phyloP scores from a whole-genome alignment of 164 flowering plant species.

The grape (Vitis vinifera) region DNA sequence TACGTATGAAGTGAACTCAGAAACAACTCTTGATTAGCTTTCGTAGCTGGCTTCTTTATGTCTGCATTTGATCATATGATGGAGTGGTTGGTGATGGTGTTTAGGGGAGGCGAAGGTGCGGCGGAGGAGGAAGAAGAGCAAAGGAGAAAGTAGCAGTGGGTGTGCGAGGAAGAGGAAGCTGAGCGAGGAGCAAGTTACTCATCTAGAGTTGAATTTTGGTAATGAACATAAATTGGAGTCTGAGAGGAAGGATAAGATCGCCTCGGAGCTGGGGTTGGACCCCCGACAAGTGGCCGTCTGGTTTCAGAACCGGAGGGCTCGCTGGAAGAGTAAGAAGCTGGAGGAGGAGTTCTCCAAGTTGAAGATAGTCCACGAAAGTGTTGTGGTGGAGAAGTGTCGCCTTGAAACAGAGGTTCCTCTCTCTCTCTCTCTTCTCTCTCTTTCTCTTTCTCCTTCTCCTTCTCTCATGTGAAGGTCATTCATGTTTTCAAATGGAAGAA shows the following conservation, averaged over 20 bases:
- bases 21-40: too few relatives aligned
- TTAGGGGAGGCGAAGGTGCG: slow-evolving; percentile 34
- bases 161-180: slow-evolving; percentile 59
- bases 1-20: too few relatives aligned
- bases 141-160: slow-evolving; percentile 15
- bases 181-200: slow-evolving; percentile 47
- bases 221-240: slow-evolving; percentile 66
- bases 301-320: slow-evolving; percentile 77
- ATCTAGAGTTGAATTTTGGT: slow-evolving; percentile 53
- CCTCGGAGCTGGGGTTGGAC: slow-evolving; percentile 61
- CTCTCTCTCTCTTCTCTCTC: slow-evolving; percentile 1
- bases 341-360: slow-evolving; percentile 57
- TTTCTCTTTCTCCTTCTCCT: neutral
- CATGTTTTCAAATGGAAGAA: neutral
- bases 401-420: slow-evolving; percentile 46
- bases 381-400: slow-evolving; percentile 50
- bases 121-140: slow-evolving; percentile 48
- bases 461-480: neutral
- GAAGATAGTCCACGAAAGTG: slow-evolving; percentile 40
- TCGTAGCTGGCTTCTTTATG: neutral
- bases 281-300: slow-evolving; percentile 79
- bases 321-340: slow-evolving; percentile 70
- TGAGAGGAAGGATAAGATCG: slow-evolving; percentile 60
- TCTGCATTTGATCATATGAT: neutral
- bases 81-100: too few relatives aligned